phyloP scores from a whole-genome alignment of 1,284 basidiomycete species.

The Apiotrichum siamense region DNA sequence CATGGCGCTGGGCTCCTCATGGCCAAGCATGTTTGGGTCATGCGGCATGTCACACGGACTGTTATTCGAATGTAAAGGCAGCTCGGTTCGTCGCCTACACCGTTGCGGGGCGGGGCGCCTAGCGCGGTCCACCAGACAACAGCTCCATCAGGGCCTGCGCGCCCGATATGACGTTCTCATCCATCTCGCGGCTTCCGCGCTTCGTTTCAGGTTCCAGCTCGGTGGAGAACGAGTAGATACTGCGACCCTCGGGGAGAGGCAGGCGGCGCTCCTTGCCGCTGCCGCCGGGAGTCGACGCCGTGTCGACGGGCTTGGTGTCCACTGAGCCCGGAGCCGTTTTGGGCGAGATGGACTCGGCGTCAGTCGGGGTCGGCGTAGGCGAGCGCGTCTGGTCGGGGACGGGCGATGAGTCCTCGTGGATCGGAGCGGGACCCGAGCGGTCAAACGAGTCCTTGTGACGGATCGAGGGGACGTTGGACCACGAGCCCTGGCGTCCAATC shows the following conservation, averaged over 20 bases:
- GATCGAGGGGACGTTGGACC: slow-evolving; percentile 15
- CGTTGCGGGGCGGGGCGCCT: too few relatives aligned
- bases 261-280: slow-evolving; percentile 7
- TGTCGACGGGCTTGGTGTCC: background rate
- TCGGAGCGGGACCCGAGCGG: slow-evolving; percentile 10
- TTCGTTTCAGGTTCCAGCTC: slow-evolving; percentile 21
- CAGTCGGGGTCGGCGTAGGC: slow-evolving; percentile 16
- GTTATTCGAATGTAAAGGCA: too few relatives aligned
- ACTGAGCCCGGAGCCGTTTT: slow-evolving; percentile 5
- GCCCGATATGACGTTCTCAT: slow-evolving; percentile 19
- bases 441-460: slow-evolving; percentile 22
- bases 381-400: slow-evolving; percentile 18
- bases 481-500: slow-evolving; percentile 19
- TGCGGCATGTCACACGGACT: too few relatives aligned
- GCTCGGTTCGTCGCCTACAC: too few relatives aligned
- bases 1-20: too few relatives aligned
- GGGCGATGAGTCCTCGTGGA: slow-evolving; percentile 8
- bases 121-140: slow-evolving; percentile 15
- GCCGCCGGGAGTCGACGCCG: background rate
- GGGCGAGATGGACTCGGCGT: slow-evolving; percentile 15
- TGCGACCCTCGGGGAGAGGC: slow-evolving; percentile 16
- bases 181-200: slow-evolving; percentile 20
- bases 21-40: too few relatives aligned
- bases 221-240: slow-evolving; percentile 21
- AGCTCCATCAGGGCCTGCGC: slow-evolving; percentile 22